phyloP scores from a whole-genome alignment of 2,329 filamentous ascomycete species.

The Aspergillus sp. region DNA sequence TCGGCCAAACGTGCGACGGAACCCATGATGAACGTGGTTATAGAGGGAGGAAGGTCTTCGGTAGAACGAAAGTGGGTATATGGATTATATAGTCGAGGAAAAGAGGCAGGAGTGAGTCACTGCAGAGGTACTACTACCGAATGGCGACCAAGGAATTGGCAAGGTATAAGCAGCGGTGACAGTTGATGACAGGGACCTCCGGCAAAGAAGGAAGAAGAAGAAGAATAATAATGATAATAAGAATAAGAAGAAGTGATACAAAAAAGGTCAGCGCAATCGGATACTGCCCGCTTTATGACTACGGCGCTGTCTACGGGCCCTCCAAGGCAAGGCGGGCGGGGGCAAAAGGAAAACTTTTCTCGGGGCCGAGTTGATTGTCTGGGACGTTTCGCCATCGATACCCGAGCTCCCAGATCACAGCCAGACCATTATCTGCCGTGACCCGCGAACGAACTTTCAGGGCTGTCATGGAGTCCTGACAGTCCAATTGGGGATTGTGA shows the following conservation, averaged over 20 bases:
- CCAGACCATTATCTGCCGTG: neutral
- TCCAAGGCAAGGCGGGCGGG: neutral
- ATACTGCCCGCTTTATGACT: neutral
- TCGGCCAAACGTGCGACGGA: conserved; percentile 32
- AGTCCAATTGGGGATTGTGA: too few relatives aligned
- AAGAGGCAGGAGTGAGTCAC: conserved; percentile 7
- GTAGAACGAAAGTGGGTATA: neutral
- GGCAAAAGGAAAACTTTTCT: conserved; percentile 10
- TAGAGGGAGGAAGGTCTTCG: neutral
- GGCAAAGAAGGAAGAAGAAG: neutral
- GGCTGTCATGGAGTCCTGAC: too few relatives aligned
- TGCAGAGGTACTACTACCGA: neutral
- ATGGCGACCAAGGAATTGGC: too few relatives aligned
- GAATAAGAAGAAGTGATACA: too few relatives aligned
- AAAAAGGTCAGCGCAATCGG: neutral
- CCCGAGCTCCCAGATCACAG: conserved; percentile 6
- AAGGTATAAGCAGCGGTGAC: neutral
- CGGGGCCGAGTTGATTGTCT: conserved; percentile 2
- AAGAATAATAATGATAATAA: neutral
- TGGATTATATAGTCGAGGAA: neutral
- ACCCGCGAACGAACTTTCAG: neutral
- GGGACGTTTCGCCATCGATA: conserved; percentile 15
- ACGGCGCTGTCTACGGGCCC: neutral
- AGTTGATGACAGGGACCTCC: neutral
- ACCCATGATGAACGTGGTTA: conserved; percentile 25